phyloP scores from a whole-genome alignment of 2,329 filamentous ascomycete genomes.

The Colletotrichum sp. region DNA sequence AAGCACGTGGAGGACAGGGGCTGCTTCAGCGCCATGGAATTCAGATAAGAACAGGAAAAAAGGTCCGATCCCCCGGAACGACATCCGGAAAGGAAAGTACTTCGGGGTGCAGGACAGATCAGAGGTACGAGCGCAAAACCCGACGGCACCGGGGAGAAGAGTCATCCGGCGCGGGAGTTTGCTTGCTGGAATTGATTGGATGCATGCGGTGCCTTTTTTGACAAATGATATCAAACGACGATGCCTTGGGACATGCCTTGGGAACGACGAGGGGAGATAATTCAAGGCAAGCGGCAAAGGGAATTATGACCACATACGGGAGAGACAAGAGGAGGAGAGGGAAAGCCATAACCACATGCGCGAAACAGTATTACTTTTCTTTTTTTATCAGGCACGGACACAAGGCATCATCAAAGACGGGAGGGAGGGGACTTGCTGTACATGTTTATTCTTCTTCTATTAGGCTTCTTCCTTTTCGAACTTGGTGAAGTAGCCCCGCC shows the following conservation, averaged over 20 bases:
- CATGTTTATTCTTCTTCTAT: neutral
- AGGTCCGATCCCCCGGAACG: neutral
- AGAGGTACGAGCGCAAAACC: neutral
- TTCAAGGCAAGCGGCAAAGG: neutral
- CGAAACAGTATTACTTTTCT: neutral
- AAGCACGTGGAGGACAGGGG: constrained; percentile 86
- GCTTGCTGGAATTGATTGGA: neutral
- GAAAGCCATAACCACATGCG: neutral
- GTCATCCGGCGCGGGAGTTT: constrained; percentile 1
- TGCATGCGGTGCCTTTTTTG: neutral
- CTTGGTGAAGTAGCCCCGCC: constrained; percentile 62
- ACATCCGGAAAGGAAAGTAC: neutral
- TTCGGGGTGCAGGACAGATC: neutral
- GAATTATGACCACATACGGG: neutral
- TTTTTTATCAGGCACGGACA: constrained; percentile 8
- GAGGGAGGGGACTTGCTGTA: constrained; percentile 5
- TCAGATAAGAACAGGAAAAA: constrained; percentile 48
- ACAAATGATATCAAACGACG: constrained; percentile 19
- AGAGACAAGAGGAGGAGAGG: neutral
- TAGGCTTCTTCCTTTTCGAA: constrained; percentile 45
- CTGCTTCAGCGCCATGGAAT: constrained; percentile 87
- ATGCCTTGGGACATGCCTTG: constrained; percentile 12
- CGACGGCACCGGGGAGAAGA: neutral
- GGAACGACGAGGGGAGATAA: neutral
- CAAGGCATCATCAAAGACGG: constrained; percentile 17